Conservation (phyloP, 164 flowering plant species). For the Brasenia schreberi region DNA sequence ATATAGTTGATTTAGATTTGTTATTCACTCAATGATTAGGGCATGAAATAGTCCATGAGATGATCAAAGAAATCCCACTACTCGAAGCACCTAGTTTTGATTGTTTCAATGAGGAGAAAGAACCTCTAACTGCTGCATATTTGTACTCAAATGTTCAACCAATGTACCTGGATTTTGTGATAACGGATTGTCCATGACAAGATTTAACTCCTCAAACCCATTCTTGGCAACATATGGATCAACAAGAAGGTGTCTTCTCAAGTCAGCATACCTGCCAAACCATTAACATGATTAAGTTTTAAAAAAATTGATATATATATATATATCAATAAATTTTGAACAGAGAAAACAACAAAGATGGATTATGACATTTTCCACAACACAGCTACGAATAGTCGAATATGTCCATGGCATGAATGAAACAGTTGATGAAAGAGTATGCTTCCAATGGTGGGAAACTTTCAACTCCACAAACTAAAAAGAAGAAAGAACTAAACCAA, state of each 20-base stretch:
- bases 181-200: conserved; percentile 75
- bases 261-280: conserved; percentile 54
- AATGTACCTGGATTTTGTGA: conserved; percentile 81
- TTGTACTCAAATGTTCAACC: too few relatives aligned
- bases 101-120: too few relatives aligned
- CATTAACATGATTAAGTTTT: conserved; percentile 1
- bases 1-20: too few relatives aligned
- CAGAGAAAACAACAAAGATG: neutral
- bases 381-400: too few relatives aligned
- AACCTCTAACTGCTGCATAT: too few relatives aligned
- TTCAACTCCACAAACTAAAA: neutral
- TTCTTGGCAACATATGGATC: conserved; percentile 63
- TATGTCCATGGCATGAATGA: too few relatives aligned
- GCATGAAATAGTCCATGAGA: too few relatives aligned
- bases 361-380: neutral
- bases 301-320: neutral
- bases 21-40: too few relatives aligned
- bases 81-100: too few relatives aligned
- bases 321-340: too few relatives aligned
- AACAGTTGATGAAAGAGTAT: neutral
- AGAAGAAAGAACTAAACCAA: neutral
- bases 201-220: conserved; percentile 47
- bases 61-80: too few relatives aligned
- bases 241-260: conserved; percentile 68
- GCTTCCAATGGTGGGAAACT: neutral